Percentiles rank a stretch among this genome's conserved stretches.
These are phyloP conservation scores for Coniferiporia weirii DNA, from an alignment of 1,284 basidiomycete species.

Conservation along the genomic window DNA sequence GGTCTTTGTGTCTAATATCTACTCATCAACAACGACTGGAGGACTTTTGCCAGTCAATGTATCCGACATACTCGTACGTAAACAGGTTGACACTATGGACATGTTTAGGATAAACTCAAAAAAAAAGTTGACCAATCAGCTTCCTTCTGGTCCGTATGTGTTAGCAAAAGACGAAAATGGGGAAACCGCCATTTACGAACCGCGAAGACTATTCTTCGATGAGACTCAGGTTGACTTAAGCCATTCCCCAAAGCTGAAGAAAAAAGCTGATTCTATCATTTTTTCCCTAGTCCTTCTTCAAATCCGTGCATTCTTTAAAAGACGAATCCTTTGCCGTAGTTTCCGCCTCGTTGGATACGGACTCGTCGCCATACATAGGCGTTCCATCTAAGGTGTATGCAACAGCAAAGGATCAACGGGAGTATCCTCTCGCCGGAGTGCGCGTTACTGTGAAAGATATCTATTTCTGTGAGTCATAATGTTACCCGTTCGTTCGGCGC, in stretches of 20 bases:
- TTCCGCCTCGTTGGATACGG: constrained; percentile 16
- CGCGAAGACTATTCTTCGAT: constrained; percentile 11
- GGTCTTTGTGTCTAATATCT: too few species aligned
- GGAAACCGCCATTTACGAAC: background rate
- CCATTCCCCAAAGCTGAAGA: background rate
- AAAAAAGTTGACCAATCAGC: background rate
- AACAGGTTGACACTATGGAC: too few species aligned
- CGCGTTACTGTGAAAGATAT: constrained; percentile 16
- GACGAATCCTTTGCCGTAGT: constrained; percentile 16
- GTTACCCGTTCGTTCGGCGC: background rate
- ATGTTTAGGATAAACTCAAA: too few species aligned
- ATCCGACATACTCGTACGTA: too few species aligned
- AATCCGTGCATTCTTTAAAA: constrained; percentile 7
- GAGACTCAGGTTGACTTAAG: constrained; percentile 4
- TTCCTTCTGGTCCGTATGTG: constrained; percentile 11
- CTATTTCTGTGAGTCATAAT: constrained; percentile 5
- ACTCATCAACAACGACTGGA: too few species aligned
- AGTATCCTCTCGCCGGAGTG: constrained; percentile 12
- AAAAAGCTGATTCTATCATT: background rate
- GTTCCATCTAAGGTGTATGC: constrained; percentile 18
- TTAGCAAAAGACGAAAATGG: constrained; percentile 8
- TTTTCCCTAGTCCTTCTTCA: constrained; percentile 11
- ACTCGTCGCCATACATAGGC: constrained; percentile 18
- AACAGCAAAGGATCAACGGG: constrained; percentile 23
- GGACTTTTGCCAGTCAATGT: too few species aligned